Evolutionary conservation across 2,329 filamentous ascomycete species (phyloP).

Genomic region (Fusarium nematophilum): DNA sequence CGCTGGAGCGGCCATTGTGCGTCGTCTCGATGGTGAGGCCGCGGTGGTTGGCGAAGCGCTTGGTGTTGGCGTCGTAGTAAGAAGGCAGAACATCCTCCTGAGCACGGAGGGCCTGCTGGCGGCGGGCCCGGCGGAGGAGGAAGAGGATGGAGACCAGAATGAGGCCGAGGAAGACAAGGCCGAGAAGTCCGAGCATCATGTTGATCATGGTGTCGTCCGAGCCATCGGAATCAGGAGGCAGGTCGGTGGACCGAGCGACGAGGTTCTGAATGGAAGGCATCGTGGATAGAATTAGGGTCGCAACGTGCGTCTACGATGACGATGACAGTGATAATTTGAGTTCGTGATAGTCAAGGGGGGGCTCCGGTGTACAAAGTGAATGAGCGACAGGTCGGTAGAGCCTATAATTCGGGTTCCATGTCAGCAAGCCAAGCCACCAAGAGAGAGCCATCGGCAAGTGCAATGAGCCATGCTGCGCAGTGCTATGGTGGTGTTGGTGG

Average conservation of each 20-base stretch:
- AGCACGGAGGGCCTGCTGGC: constrained; percentile 54
- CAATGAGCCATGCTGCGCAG: not conserved
- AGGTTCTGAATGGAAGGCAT: constrained; percentile 43
- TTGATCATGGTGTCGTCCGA: constrained; percentile 73
- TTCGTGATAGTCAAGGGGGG: constrained; percentile 28
- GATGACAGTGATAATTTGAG: constrained; percentile 25
- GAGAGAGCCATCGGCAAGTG: constrained; percentile 20
- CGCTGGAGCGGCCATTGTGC: constrained; percentile 69
- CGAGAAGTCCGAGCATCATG: constrained; percentile 82
- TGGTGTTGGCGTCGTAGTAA: constrained; percentile 70
- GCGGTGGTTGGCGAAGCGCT: constrained; percentile 63
- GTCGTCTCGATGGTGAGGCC: constrained; percentile 69
- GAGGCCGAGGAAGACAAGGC: constrained; percentile 79
- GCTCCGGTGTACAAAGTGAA: constrained; percentile 37
- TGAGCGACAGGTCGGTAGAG: constrained; percentile 29
- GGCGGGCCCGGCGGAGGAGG: constrained; percentile 74
- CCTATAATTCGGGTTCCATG: constrained; percentile 34
- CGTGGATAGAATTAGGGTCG: constrained; percentile 33
- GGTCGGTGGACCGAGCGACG: constrained; percentile 32
- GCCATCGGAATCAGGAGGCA: constrained; percentile 55
- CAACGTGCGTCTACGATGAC: constrained; percentile 14
- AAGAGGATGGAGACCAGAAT: constrained; percentile 75
- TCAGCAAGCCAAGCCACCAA: constrained; percentile 30
- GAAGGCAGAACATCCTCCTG: constrained; percentile 68
- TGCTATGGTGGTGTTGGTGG: constrained; percentile 8